Conservation (phyloP, 257 asterid species). For the Solanum chiquidenum region DNA sequence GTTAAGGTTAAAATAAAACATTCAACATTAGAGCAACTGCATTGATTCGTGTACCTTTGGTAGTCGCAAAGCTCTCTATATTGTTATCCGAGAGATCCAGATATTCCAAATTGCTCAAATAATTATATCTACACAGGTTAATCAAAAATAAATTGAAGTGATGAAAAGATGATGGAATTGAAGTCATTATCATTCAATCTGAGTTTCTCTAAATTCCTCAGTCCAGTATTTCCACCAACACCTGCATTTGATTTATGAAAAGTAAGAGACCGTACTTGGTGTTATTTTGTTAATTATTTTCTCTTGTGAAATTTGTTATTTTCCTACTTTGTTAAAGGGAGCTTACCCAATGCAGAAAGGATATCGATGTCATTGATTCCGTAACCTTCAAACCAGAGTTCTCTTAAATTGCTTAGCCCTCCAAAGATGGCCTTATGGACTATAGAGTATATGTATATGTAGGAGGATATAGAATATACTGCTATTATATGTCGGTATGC, state of each 20-base stretch:
- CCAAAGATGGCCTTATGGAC: not conserved
- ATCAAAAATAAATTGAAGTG: no score
- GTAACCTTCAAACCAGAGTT: not conserved
- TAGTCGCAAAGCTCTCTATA: not conserved
- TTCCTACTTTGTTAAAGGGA: not conserved
- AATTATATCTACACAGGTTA: no score
- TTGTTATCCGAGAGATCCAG: not conserved
- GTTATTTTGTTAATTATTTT: no score
- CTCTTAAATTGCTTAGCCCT: not conserved
- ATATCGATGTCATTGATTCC: not conserved
- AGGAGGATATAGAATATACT: not conserved
- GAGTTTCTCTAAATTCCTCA: not conserved
- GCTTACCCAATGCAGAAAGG: not conserved
- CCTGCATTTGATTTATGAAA: not conserved
- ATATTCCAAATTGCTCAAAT: not conserved
- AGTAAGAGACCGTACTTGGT: not conserved
- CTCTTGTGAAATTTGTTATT: no score
- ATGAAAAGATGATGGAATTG: not conserved
- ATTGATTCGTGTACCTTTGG: not conserved
- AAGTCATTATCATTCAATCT: accelerated
- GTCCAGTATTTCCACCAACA: not conserved
- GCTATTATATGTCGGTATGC: not conserved
- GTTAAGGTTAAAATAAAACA: no score
- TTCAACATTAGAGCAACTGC: no score
- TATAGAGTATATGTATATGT: no score